Evolutionary conservation across 768 basidiomycete species (phyloP), one percentile per base, ranked within the genome.

Genomic region (Cystofilobasidium ferigula): DNA sequence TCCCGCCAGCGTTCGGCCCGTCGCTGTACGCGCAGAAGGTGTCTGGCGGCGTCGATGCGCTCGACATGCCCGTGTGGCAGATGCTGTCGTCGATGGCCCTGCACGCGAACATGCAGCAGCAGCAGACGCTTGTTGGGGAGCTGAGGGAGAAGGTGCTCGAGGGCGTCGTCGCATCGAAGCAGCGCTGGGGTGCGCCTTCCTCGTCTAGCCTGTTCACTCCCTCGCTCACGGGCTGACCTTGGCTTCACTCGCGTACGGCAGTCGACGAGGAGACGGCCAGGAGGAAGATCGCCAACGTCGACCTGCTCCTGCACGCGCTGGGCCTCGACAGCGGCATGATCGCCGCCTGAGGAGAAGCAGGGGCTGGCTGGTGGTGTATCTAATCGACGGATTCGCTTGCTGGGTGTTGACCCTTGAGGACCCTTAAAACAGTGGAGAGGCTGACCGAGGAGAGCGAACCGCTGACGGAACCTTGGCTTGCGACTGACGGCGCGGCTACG

Each of bases 81-180:
- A 89, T 92, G 80, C 82, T 95, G 40, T 89, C 91, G 9, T 85
- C 89, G 1, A 78, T 98, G 58, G 93, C 92, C 2, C 80, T 93
- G 45, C 88, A 78, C 67, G 75, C 90, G 16, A 83, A 83, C 57
- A 80, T 84, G 48, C 86, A 90, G 70, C 90, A 99, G 75, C 94
- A 98, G 74, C 87, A 89, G 69, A 78, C 84, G 53, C 81, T 99
- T 56, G 93, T 99, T 38, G 82, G 84, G 24, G 80, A 85, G 34
- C 79, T 97, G 53, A 85, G 92, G 65, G 94, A 97, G 74, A 93
- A 95, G 78, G 87, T 98, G 45, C 80, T 98, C 54, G 90, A 93
- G 73, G 91, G 88, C 71, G 88, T 97, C 36, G 77, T 85, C n/a
- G 63, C 60, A 24, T 71, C 68, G 3, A 70, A 68, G 65, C 69